Evolutionary conservation across 2,329 filamentous ascomycete species (phyloP).

Genomic region (Simplicillium aogashimaense): DNA sequence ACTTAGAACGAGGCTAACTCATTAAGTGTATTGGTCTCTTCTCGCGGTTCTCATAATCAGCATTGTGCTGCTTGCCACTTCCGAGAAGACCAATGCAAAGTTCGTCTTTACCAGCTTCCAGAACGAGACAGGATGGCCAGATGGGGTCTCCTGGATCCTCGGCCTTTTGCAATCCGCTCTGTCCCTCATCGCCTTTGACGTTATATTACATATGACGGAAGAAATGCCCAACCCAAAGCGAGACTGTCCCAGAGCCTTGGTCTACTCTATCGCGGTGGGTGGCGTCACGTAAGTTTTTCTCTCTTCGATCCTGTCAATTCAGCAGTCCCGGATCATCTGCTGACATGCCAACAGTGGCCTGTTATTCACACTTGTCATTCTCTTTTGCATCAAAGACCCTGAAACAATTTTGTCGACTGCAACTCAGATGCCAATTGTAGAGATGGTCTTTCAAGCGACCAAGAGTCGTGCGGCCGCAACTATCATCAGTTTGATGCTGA

Average conservation of each 20-base stretch:
- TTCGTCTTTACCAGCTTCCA: slow-evolving; percentile 33
- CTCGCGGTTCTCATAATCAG: slow-evolving; percentile 31
- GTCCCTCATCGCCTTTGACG: slow-evolving; percentile 30
- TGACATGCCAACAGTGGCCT: slow-evolving; percentile 15
- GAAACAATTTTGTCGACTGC: slow-evolving; percentile 21
- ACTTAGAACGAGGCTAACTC: background rate
- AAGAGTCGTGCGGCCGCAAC: slow-evolving; percentile 26
- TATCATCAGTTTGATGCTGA: slow-evolving; percentile 28
- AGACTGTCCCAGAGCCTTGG: slow-evolving; percentile 30
- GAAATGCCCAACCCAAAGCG: slow-evolving; percentile 31
- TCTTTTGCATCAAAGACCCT: slow-evolving; percentile 29
- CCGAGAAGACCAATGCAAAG: slow-evolving; percentile 29
- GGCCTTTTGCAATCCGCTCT: slow-evolving; percentile 30
- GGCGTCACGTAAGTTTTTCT: slow-evolving; percentile 27
- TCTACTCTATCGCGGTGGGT: slow-evolving; percentile 31
- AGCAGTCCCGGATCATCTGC: too few species aligned
- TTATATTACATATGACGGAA: slow-evolving; percentile 33
- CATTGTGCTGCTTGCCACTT: slow-evolving; percentile 28
- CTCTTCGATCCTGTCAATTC: too few species aligned
- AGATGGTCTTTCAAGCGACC: slow-evolving; percentile 32
- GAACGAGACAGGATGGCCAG: slow-evolving; percentile 35
- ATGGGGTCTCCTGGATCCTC: slow-evolving; percentile 36
- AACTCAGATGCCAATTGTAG: slow-evolving; percentile 34
- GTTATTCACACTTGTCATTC: slow-evolving; percentile 28
- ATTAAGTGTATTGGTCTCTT: slow-evolving; percentile 29